A percentile compares a stretch with the other conserved stretches of the same genome.
Conservation (phyloP, 1,139 yeast species). For the Kodamaea sp. region DNA sequence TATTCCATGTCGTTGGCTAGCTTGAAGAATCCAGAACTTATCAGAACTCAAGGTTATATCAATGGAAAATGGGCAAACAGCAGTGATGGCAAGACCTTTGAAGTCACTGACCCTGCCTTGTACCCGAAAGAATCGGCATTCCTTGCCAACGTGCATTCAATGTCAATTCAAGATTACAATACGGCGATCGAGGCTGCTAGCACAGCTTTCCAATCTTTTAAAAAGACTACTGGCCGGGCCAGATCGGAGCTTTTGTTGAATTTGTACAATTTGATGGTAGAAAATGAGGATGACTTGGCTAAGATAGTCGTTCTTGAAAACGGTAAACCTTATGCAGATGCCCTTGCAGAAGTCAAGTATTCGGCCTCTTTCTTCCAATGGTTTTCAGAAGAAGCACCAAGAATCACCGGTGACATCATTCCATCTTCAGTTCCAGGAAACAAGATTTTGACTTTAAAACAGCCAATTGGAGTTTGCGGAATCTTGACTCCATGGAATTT, state of each 20-base stretch:
- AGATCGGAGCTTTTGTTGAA: conserved; percentile 39
- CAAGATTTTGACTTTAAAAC: conserved; percentile 24
- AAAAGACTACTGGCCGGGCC: conserved; percentile 39
- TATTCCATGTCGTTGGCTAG: conserved; percentile 17
- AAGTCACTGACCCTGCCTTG: conserved; percentile 48
- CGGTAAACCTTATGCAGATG: conserved; percentile 35
- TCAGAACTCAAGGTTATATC: conserved; percentile 42
- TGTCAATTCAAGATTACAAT: conserved; percentile 35
- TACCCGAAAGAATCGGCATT: conserved; percentile 28
- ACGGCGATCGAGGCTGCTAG: conserved; percentile 42
- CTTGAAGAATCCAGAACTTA: conserved; percentile 32
- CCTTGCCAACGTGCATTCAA: conserved; percentile 41
- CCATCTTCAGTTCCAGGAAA: conserved; percentile 19
- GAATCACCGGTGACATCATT: conserved; percentile 29
- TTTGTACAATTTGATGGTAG: conserved; percentile 26
- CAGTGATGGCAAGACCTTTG: conserved; percentile 29
- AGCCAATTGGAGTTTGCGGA: conserved; percentile 79
- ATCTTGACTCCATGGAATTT: conserved; percentile 96
- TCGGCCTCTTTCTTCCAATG: conserved; percentile 39
- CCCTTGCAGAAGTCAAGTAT: conserved; percentile 34
- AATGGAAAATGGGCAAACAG: conserved; percentile 47
- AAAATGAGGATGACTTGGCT: conserved; percentile 32
- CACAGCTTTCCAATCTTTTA: conserved; percentile 36
- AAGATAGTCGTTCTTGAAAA: conserved; percentile 31
- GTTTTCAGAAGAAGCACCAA: conserved; percentile 42